These are phyloP conservation scores for Metarhizium anisopliae DNA, from an alignment of 2,329 filamentous ascomycete species.

Conservation along the genomic window DNA sequence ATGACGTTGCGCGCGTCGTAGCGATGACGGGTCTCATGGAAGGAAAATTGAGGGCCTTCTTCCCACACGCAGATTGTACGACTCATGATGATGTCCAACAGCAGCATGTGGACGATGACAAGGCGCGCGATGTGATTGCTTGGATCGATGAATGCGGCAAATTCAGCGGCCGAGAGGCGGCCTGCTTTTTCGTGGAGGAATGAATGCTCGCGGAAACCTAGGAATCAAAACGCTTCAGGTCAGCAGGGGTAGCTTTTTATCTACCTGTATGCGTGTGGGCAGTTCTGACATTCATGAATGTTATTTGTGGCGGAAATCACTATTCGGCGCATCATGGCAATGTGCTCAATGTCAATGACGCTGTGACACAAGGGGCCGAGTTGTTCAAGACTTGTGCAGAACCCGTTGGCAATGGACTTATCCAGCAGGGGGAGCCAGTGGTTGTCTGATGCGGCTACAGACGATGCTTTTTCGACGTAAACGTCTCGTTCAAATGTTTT, in stretches of 20 bases:
- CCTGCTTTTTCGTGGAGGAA: no score
- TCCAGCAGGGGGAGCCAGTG: conserved; percentile 9
- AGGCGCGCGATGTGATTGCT: no score
- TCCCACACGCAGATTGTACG: conserved; percentile 11
- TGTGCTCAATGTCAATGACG: conserved; percentile 18
- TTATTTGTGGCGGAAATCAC: conserved; percentile 8
- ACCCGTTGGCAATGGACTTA: conserved; percentile 14
- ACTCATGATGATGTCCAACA: conserved; percentile 7
- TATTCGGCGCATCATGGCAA: conserved; percentile 19
- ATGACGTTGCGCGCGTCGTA: conserved; percentile 16
- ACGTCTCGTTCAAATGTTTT: conserved; percentile 15
- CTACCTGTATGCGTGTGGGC: no score
- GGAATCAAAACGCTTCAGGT: no score
- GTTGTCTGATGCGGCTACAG: conserved; percentile 10
- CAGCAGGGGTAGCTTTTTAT: no score
- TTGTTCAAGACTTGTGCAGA: conserved; percentile 17
- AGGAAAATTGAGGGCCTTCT: neutral
- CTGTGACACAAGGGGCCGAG: conserved; percentile 22
- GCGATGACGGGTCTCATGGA: conserved; percentile 5
- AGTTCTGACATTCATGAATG: conserved; percentile 2
- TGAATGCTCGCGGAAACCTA: no score
- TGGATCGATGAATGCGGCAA: no score
- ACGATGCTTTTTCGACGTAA: conserved; percentile 18
- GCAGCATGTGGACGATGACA: no score
- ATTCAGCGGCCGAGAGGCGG: no score